Evolutionary conservation across 257 asterid species (phyloP).

Genomic region (Primulina eburnea): DNA sequence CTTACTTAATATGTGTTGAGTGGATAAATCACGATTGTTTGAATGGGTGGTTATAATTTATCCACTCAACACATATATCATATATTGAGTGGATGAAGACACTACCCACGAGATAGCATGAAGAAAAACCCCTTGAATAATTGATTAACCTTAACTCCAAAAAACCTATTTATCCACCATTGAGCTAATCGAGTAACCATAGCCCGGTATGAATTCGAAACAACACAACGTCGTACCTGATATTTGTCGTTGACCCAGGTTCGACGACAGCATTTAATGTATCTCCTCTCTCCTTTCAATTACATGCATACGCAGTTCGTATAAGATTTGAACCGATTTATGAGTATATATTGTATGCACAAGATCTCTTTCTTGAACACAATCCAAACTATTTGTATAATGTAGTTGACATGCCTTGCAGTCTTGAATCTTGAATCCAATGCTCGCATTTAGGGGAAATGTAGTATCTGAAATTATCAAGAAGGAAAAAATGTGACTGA

Average conservation of each 20-base stretch:
- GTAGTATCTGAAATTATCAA: neutral
- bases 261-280: neutral
- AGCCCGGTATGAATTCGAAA: neutral
- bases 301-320: neutral
- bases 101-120: too few relatives aligned
- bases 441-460: neutral
- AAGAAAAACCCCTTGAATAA: too few relatives aligned
- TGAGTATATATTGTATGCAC: neutral
- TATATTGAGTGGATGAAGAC: too few relatives aligned
- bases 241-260: neutral
- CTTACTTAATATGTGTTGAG: too few relatives aligned
- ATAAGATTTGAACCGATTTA: neutral
- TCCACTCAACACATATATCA: too few relatives aligned
- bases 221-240: neutral
- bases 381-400: neutral
- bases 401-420: neutral
- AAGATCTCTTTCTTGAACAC: neutral
- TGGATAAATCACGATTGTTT: too few relatives aligned
- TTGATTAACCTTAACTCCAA: neutral
- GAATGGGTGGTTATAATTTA: too few relatives aligned
- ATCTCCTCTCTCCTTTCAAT: neutral
- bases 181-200: neutral
- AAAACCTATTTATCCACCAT: neutral
- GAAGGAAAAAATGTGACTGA: neutral
- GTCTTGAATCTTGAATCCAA: neutral